Evolutionary conservation across 2,329 filamentous ascomycete genomes (phyloP), one percentile per base, ranked within the genome.

Genomic region (Plectosphaerella cucumerina): DNA sequence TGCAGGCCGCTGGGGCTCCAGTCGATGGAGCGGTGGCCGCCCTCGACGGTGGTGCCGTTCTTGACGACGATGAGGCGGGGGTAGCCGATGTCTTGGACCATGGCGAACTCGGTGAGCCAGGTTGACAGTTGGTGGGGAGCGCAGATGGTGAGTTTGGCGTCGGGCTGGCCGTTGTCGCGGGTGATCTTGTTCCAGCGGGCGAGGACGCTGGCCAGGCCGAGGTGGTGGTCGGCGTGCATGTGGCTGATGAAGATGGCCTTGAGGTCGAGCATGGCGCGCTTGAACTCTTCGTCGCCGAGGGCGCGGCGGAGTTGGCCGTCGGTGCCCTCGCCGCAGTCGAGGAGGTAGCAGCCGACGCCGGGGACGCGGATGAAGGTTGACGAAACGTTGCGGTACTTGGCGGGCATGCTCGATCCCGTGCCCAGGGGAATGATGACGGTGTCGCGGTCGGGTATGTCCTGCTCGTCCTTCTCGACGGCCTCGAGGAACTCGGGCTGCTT

Each of bases 331-430:
- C 94, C 94, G 59, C 86, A 90, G 69, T 99, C 94, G 52, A 99
- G 81, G 1, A 99, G 75, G 63, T 96, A 95, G 65, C 82, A 91
- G n/a, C 94, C 94, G 59, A 85, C 81, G 4, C 85, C 88, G 6
- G 94, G 94, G 3, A 96, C 86, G 14, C 89, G 82, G 43, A 99
- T 71, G 5, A 99, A 75, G 1, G 92, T 97, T 2, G 86, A 85
- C 11, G 93, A 96, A 18, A 99, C 94, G 65, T 97, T 99, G 60
- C 94, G 88, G 67, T 97, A 94, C 65, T 95, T 95, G 33, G 90
- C 96, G 2, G 94, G 94, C 15, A 88, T 66, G 1, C 93, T 89
- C 3, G 93, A 97, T 9, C 94, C 94, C 3, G 94, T 99, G 6
- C 94, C 94, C 1, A 99, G 80, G 1, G 91, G 84, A 37, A 92